Evolutionary conservation across 495 filamentous ascomycete genomes (phyloP), one percentile per base, ranked within the genome.

Genomic region (Rusavskia elegans): DNA sequence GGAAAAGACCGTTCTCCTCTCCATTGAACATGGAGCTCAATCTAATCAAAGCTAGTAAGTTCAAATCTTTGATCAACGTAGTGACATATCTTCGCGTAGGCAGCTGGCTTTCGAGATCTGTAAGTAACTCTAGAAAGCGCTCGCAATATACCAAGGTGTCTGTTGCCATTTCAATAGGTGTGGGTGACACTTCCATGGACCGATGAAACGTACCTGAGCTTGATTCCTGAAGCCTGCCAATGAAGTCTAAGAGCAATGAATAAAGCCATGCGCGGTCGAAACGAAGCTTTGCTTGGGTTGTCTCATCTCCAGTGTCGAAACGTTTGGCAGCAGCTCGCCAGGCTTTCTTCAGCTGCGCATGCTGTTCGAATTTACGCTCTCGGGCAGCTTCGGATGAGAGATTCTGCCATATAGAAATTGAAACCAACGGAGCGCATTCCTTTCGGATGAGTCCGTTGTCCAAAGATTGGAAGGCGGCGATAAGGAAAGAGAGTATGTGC

Each of bases 231-330:
- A 97, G 63, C 53, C 81, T 72, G 49, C 79, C 72, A 10, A 95
- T 58, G 58, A 96, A 99, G 57, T 90, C 84, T 49, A 96, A 66
- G 1, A 92, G 68, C 63, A 96, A 76, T 16, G 84, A 83, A 60
- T 85, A 96, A 17, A 99, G 74, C 92, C 92, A 99, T 45, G 85
- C 82, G 48, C 93, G 79, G 66, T 99, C 92, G 58, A 96, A 97
- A 39, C 84, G 80, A 55, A 95, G 71, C 57, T 83, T 82, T 36
- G 82, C 80, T 61, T 94, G 85, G 3, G 75, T 73, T 14, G 70
- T 66, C 54, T 94, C 88, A 59, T 97, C 89, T 48, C 84, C 87
- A 9, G 83, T 79, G 49, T 97, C 90, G 58, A 83, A 97, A 52
- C 88, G 75, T 68, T 94, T 97, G 4, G 68, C 73, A 16, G 87